Evolutionary conservation across 192 early-diverging fungal genomes (phyloP).

Genomic region (Linnemannia zychae): DNA sequence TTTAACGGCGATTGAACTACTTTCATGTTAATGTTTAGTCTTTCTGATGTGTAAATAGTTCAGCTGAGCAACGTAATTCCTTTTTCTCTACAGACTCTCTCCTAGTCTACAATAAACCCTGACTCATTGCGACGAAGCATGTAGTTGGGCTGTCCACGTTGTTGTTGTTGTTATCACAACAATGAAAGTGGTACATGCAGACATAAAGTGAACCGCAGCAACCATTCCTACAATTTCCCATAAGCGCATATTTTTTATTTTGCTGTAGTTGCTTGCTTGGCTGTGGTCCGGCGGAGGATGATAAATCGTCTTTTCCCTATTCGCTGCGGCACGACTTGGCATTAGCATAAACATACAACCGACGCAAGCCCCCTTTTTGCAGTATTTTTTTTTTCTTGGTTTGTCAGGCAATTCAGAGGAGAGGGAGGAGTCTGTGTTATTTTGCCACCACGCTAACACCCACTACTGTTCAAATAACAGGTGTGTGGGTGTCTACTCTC

Average conservation of each 20-base stretch:
- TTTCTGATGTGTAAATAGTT: no score
- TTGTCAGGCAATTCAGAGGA: background rate
- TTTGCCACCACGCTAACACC: background rate
- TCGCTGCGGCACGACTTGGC: background rate
- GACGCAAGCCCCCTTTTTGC: background rate
- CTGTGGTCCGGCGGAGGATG: background rate
- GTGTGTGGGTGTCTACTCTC: background rate
- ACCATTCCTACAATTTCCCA: background rate
- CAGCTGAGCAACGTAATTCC: no score
- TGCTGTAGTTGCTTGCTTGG: background rate
- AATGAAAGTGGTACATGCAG: background rate
- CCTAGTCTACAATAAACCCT: background rate
- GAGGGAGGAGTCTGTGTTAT: background rate
- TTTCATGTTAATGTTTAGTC: no score
- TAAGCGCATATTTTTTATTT: background rate
- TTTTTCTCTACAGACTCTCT: background rate
- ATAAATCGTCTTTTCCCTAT: background rate
- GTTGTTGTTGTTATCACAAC: background rate
- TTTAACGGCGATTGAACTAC: no score
- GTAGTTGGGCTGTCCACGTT: background rate
- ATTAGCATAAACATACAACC: background rate
- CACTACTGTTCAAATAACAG: background rate
- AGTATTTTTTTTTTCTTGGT: no score
- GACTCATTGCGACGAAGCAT: background rate
- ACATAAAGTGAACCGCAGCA: background rate